These are phyloP conservation scores for Alternaria burnsii DNA, from an alignment of 2,329 filamentous ascomycete species.

Conservation along the genomic window DNA sequence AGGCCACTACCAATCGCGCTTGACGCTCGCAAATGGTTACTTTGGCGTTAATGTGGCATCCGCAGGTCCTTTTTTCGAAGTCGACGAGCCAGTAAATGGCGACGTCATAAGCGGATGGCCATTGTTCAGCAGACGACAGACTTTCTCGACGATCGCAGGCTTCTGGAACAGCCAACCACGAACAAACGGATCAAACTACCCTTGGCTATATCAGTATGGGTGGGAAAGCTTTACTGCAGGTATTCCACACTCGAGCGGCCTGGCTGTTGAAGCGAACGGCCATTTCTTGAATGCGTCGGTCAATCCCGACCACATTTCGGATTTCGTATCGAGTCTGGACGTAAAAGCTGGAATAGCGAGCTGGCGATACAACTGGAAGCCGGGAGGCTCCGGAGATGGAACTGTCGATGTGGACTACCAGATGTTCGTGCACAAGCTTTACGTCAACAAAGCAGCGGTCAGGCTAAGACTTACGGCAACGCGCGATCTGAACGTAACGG, in stretches of 20 bases:
- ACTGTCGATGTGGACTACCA: constrained; percentile 69
- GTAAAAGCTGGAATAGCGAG: constrained; percentile 69
- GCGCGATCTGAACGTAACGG: constrained; percentile 62
- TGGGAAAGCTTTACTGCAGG: constrained; percentile 75
- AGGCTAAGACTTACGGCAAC: constrained; percentile 67
- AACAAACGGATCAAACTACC: constrained; percentile 69
- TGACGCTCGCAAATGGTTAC: constrained; percentile 66
- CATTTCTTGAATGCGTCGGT: constrained; percentile 69
- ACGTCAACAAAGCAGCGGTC: constrained; percentile 69
- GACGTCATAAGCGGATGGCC: constrained; percentile 73
- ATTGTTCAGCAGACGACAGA: constrained; percentile 68
- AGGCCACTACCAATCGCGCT: constrained; percentile 68
- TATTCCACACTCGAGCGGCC: constrained; percentile 72
- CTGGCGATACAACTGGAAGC: constrained; percentile 74
- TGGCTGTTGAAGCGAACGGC: constrained; percentile 65
- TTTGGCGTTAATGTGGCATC: constrained; percentile 70
- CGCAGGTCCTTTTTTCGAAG: constrained; percentile 69
- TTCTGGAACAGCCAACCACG: constrained; percentile 70
- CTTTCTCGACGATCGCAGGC: constrained; percentile 72
- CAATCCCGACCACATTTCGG: constrained; percentile 64
- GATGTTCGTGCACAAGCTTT: constrained; percentile 71
- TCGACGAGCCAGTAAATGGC: constrained; percentile 59
- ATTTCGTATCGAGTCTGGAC: constrained; percentile 69
- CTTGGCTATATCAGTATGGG: constrained; percentile 74
- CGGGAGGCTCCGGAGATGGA: constrained; percentile 51